phyloP scores from a whole-genome alignment of 1,139 yeast genomes.

The Taphrina betulina region DNA sequence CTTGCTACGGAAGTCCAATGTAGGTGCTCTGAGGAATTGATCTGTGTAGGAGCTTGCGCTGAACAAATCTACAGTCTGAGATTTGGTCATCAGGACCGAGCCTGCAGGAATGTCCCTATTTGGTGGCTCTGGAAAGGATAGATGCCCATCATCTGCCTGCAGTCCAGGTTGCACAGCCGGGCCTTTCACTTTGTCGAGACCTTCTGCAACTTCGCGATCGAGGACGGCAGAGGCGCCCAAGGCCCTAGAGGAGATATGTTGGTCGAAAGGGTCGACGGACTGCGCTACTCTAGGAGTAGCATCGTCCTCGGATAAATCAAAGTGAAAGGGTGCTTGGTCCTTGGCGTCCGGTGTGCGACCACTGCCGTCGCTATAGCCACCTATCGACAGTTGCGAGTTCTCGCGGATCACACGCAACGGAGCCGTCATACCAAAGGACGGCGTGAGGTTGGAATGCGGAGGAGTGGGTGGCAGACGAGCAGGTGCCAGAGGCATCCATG shows the following conservation, averaged over 20 bases:
- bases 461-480: constrained; percentile 28
- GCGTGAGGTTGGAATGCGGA: constrained; percentile 19
- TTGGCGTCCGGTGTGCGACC: constrained; percentile 28
- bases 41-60: constrained; percentile 22
- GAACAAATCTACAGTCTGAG: constrained; percentile 19
- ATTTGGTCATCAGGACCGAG: constrained; percentile 6
- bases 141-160: not conserved
- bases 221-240: not conserved
- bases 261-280: constrained; percentile 9
- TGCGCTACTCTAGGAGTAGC: constrained; percentile 14
- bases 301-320: constrained; percentile 11
- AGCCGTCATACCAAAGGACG: constrained; percentile 15
- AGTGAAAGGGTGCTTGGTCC: constrained; percentile 29
- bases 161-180: not conserved
- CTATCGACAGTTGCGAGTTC: constrained; percentile 28
- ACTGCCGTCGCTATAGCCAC: constrained; percentile 21
- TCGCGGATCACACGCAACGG: constrained; percentile 31
- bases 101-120: not conserved
- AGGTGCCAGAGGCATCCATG: constrained; percentile 18
- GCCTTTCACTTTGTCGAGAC: not conserved
- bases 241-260: no score
- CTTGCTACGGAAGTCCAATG: constrained; percentile 2
- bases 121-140: constrained; percentile 21
- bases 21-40: constrained; percentile 17
- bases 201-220: not conserved